Conservation (phyloP, 176 grass and related monocot genomes). For the Tuctoria greenei region DNA sequence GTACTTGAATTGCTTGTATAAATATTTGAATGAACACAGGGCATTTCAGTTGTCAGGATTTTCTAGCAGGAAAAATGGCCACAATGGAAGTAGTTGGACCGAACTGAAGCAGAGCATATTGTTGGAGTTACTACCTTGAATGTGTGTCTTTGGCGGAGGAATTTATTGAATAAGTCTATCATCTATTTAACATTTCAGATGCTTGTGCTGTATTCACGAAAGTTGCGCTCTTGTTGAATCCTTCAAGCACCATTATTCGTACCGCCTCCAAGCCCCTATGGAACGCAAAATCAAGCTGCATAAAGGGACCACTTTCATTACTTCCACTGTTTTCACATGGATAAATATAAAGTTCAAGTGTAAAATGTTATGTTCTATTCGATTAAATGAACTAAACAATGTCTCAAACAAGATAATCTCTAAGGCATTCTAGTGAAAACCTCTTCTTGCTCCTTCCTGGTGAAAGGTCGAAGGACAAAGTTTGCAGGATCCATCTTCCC, state of each 20-base stretch:
- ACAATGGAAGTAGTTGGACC: not conserved
- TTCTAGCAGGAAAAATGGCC: not conserved
- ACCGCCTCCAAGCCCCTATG: slow-evolving; percentile 72
- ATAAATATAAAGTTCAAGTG: not conserved
- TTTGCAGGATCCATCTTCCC: slow-evolving; percentile 95
- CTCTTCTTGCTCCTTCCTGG: slow-evolving; percentile 80
- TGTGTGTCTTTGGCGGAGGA: not conserved
- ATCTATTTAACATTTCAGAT: slow-evolving; percentile 70
- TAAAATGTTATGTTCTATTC: not conserved
- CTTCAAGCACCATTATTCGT: slow-evolving; percentile 63
- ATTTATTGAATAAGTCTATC: not conserved
- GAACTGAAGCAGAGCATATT: not conserved
- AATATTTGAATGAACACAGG: not conserved
- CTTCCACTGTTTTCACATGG: not conserved
- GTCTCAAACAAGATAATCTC: not conserved
- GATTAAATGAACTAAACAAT: not conserved
- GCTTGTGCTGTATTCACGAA: slow-evolving; percentile 61
- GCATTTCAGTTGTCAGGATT: not conserved
- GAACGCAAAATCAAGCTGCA: slow-evolving; percentile 84
- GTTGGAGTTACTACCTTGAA: not conserved
- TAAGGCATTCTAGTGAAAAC: slow-evolving; percentile 37
- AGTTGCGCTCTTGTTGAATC: slow-evolving; percentile 81
- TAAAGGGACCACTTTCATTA: not conserved
- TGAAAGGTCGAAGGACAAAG: slow-evolving; percentile 82
- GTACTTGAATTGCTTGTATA: slow-evolving; percentile 4